Evolutionary conservation across 176 grass and related monocot species (phyloP).

Genomic region (Cymbopogon citratus): DNA sequence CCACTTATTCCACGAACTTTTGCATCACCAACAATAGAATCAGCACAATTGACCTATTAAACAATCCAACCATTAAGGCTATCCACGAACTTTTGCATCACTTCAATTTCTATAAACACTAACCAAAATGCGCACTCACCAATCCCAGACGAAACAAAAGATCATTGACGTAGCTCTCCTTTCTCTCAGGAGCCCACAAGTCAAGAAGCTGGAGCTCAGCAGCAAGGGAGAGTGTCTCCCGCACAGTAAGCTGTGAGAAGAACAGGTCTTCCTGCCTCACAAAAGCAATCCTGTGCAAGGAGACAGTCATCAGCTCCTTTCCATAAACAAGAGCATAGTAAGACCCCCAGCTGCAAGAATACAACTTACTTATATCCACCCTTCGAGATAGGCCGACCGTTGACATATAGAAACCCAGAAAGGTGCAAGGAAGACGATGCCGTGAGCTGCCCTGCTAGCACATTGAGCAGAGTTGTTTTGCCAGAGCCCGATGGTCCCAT

Average conservation of each 20-base stretch:
- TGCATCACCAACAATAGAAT: slow-evolving; percentile 86
- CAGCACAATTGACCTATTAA: slow-evolving; percentile 76
- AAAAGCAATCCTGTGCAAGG: slow-evolving; percentile 56
- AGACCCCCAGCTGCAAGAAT: background rate
- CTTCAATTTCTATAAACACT: slow-evolving; percentile 1
- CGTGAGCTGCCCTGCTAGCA: slow-evolving; percentile 75
- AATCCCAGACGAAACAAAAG: slow-evolving; percentile 88
- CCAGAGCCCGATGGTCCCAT: slow-evolving; percentile 93
- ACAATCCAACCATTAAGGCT: background rate
- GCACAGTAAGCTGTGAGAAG: slow-evolving; percentile 60
- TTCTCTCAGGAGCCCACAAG: slow-evolving; percentile 48
- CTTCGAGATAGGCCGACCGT: slow-evolving; percentile 45
- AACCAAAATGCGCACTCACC: slow-evolving; percentile 39
- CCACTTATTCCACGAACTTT: slow-evolving; percentile 96
- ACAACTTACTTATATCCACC: slow-evolving; percentile 66
- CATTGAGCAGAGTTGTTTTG: slow-evolving; percentile 90
- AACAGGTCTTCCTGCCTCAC: slow-evolving; percentile 92
- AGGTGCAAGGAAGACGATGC: slow-evolving; percentile 66
- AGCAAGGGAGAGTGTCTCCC: slow-evolving; percentile 76
- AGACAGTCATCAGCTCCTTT: background rate
- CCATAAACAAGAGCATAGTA: background rate
- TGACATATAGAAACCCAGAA: slow-evolving; percentile 57
- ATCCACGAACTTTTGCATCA: background rate
- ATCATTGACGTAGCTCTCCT: slow-evolving; percentile 59
- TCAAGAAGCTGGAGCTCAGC: slow-evolving; percentile 84